These are phyloP conservation scores for Aspergillus indologenus DNA, from an alignment of 495 filamentous ascomycete genomes.

Conservation along the genomic window DNA sequence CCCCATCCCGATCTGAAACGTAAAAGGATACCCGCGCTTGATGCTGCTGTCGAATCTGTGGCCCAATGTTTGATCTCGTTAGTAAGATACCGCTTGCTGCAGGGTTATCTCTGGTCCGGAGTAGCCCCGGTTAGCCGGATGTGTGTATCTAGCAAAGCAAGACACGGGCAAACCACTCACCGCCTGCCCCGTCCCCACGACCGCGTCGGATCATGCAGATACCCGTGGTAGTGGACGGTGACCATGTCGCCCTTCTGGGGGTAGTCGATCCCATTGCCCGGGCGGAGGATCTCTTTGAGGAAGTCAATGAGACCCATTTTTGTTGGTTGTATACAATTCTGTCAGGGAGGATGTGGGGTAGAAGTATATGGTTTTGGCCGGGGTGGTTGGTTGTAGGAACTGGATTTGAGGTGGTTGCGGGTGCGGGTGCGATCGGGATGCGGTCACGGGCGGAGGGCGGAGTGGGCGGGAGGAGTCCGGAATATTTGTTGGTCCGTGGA, in stretches of 20 bases:
- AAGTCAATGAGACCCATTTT: conserved; percentile 45
- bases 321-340: too few species aligned
- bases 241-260: conserved; percentile 61
- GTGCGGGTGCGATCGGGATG: not conserved
- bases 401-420: not conserved
- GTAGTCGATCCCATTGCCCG: conserved; percentile 47
- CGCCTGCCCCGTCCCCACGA: conserved; percentile 39
- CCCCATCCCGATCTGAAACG: conserved; percentile 22
- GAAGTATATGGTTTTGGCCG: too few species aligned
- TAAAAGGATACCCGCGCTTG: conserved; percentile 21
- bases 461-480: not conserved
- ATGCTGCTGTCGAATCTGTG: conserved; percentile 25
- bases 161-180: too few species aligned
- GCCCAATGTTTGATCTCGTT: too few species aligned
- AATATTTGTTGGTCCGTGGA: not conserved
- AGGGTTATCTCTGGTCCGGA: too few species aligned
- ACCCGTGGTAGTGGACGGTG: conserved; percentile 73
- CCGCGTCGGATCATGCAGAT: conserved; percentile 59
- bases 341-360: too few species aligned
- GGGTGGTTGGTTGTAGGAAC: not conserved
- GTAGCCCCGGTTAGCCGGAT: too few species aligned
- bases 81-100: too few species aligned
- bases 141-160: too few species aligned
- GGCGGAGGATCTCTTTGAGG: conserved; percentile 32
- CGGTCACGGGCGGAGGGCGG: too few species aligned